Evolutionary conservation across 2,329 filamentous ascomycete genomes (phyloP).

Genomic region (Rhytidhysteron rufulum): DNA sequence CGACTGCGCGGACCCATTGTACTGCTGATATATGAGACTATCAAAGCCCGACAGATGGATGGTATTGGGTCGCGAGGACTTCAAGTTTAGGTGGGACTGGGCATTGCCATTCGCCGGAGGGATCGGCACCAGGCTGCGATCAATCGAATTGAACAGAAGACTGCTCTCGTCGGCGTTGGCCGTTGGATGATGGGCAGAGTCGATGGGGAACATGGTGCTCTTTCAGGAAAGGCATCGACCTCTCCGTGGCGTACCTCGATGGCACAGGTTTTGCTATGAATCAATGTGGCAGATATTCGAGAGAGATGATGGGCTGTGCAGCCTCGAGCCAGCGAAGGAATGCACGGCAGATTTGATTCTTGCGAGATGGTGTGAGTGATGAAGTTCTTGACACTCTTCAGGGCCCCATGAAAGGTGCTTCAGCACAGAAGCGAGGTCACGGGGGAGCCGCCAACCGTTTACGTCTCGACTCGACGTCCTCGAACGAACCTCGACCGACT

Average conservation of each 20-base stretch:
- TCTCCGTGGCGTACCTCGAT: constrained; percentile 18
- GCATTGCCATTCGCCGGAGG: constrained; percentile 29
- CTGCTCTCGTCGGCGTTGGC: constrained; percentile 29
- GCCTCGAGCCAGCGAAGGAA: constrained; percentile 12
- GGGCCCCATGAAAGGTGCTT: too few relatives aligned
- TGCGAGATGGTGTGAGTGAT: constrained; percentile 23
- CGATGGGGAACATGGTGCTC: constrained; percentile 25
- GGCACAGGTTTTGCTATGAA: constrained; percentile 17
- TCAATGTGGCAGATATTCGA: constrained; percentile 18
- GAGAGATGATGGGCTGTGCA: constrained; percentile 9
- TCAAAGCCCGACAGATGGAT: constrained; percentile 30
- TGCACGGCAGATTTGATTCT: constrained; percentile 26
- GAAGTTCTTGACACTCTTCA: too few relatives aligned
- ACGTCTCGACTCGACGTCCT: too few relatives aligned
- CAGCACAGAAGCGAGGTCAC: too few relatives aligned
- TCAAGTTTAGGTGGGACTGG: constrained; percentile 22
- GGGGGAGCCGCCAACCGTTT: too few relatives aligned
- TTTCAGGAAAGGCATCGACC: constrained; percentile 23
- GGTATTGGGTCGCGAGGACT: constrained; percentile 20
- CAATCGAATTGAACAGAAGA: constrained; percentile 30
- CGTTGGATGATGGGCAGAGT: constrained; percentile 29
- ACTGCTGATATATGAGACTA: constrained; percentile 27
- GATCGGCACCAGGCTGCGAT: constrained; percentile 28
- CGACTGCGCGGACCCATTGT: constrained; percentile 37
- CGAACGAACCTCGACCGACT: too few relatives aligned